These are phyloP conservation scores for Myriosclerotinia curreyana DNA, from an alignment of 2,329 filamentous ascomycete genomes.

Conservation along the genomic window DNA sequence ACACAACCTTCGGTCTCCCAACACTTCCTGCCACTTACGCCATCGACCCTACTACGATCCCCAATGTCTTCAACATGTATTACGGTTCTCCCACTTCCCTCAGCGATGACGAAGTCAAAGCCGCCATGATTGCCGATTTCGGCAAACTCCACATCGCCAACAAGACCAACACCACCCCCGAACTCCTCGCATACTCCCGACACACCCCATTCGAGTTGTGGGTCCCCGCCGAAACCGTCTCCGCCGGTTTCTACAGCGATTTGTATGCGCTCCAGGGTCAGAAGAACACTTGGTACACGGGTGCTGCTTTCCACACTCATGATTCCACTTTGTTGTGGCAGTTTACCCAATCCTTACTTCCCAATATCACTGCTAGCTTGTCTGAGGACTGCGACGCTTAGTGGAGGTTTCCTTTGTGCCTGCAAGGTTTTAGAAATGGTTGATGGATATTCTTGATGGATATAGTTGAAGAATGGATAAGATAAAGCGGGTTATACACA, in stretches of 20 bases:
- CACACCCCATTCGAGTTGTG: conserved; percentile 31
- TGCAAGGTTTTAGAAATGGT: too few relatives aligned
- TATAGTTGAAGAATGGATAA: too few relatives aligned
- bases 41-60: conserved; percentile 30
- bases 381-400: too few relatives aligned
- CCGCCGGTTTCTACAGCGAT: conserved; percentile 43
- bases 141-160: conserved; percentile 20
- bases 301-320: conserved; percentile 42
- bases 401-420: too few relatives aligned
- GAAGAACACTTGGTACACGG: conserved; percentile 47
- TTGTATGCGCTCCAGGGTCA: conserved; percentile 46
- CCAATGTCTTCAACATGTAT: conserved; percentile 23
- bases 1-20: conserved; percentile 37
- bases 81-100: conserved; percentile 25
- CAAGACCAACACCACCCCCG: conserved; percentile 20
- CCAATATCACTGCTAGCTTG: conserved; percentile 25
- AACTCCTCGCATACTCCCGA: conserved; percentile 25
- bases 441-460: too few relatives aligned
- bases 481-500: too few relatives aligned
- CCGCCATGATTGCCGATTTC: conserved; percentile 25
- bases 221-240: conserved; percentile 40
- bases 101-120: conserved; percentile 24
- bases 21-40: conserved; percentile 38
- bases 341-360: conserved; percentile 34
- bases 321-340: conserved; percentile 39